These are phyloP conservation scores for Fistulifera pelliculosa DNA, from an alignment of 108 stramenopile species.

Conservation along the genomic window DNA sequence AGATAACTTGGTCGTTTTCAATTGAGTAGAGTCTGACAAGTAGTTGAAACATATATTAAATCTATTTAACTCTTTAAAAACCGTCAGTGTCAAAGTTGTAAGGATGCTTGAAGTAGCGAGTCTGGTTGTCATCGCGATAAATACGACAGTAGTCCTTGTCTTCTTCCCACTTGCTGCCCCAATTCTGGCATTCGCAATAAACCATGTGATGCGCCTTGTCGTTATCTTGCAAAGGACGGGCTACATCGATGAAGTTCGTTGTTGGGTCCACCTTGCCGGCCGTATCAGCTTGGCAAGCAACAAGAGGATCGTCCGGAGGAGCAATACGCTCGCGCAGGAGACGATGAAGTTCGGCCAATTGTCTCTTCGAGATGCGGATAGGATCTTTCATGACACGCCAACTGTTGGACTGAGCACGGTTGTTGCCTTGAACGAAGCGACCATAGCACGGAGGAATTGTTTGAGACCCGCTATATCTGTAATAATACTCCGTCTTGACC, in stretches of 20 bases:
- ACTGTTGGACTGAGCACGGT: constrained; percentile 17
- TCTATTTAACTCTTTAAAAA: constrained; percentile 4
- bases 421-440: constrained; percentile 4
- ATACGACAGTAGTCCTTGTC: constrained; percentile 31
- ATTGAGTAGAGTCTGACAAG: too few relatives aligned
- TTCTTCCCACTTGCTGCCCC: constrained; percentile 26
- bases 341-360: constrained; percentile 33
- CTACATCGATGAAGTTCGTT: constrained; percentile 10
- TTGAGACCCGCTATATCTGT: constrained; percentile 36
- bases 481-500: constrained; percentile 48
- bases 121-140: constrained; percentile 9
- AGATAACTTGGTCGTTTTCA: too few relatives aligned
- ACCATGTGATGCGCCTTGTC: constrained; percentile 15
- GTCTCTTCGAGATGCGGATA: constrained; percentile 33
- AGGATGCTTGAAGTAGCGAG: constrained; percentile 25
- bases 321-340: constrained; percentile 32
- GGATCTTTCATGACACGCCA: constrained; percentile 55
- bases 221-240: constrained; percentile 23
- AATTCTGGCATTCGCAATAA: constrained; percentile 39
- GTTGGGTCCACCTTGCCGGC: constrained; percentile 19
- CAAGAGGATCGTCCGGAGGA: constrained; percentile 14
- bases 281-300: constrained; percentile 33
- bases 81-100: constrained; percentile 35
- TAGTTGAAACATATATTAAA: too few relatives aligned
- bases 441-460: constrained; percentile 40